Conservation (phyloP, 768 basidiomycete genomes). For the Russula foetens region DNA sequence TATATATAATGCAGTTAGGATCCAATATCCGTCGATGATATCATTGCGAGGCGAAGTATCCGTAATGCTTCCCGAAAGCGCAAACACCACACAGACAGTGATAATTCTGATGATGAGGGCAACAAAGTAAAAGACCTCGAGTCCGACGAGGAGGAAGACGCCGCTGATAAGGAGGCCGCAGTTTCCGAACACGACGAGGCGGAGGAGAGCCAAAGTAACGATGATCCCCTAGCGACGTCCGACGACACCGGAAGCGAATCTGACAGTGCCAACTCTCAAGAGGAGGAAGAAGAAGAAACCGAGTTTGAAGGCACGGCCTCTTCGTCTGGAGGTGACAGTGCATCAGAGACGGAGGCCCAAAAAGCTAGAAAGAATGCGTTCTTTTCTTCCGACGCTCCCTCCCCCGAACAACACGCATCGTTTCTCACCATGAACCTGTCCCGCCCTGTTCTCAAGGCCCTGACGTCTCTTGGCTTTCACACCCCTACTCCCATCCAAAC, state of each 20-base stretch:
- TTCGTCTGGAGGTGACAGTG: constrained; percentile 58
- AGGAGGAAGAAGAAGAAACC: constrained; percentile 19
- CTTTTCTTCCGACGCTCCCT: constrained; percentile 53
- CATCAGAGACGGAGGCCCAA: constrained; percentile 49
- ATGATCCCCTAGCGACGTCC: constrained; percentile 13
- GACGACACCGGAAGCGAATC: constrained; percentile 18
- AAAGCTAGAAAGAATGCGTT: constrained; percentile 77
- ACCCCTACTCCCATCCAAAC: constrained; percentile 95
- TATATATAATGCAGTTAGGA: constrained; percentile 33
- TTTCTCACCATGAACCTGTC: constrained; percentile 94
- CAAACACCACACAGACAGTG: constrained; percentile 37
- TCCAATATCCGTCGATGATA: constrained; percentile 87
- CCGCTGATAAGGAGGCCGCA: constrained; percentile 22
- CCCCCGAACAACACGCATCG: constrained; percentile 54
- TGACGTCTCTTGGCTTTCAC: constrained; percentile 72
- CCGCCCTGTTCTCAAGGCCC: constrained; percentile 84
- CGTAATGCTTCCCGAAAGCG: constrained; percentile 44
- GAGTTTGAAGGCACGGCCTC: constrained; percentile 35
- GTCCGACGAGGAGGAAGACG: constrained; percentile 26
- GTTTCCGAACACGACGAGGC: constrained; percentile 32
- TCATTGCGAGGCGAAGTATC: constrained; percentile 67
- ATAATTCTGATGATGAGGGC: background rate
- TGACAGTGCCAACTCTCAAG: constrained; percentile 23
- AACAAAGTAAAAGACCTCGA: background rate
- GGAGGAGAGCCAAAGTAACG: constrained; percentile 28